A percentile compares a stretch with the other conserved stretches of the same genome.
phyloP scores from a whole-genome alignment of 495 filamentous ascomycete genomes.

The Apodospora peruviana region DNA sequence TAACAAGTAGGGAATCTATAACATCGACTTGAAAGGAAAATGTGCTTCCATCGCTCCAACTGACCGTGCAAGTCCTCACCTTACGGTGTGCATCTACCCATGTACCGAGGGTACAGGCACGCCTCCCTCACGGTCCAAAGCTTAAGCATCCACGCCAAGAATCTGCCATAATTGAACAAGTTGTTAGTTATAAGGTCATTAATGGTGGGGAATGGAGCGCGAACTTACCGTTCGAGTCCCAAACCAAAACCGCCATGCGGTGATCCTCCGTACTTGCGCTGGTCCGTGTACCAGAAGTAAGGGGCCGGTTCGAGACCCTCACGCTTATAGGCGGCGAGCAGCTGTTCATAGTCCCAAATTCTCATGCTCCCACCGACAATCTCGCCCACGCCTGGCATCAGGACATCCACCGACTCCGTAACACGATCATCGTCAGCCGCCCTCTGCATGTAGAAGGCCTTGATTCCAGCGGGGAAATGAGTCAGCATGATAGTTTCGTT shows the following conservation, averaged over 20 bases:
- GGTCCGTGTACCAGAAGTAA: slow-evolving; percentile 99
- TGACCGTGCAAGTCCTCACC: too few relatives aligned
- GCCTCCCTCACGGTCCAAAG: slow-evolving; percentile 87
- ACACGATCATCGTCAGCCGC: slow-evolving; percentile 75
- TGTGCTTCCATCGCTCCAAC: too few relatives aligned
- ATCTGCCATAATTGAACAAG: slow-evolving; percentile 39
- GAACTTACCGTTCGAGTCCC: slow-evolving; percentile 61
- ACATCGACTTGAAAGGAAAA: too few relatives aligned
- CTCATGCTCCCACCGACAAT: slow-evolving; percentile 74
- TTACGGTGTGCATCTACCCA: slow-evolving; percentile 87
- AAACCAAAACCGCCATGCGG: slow-evolving; percentile 96
- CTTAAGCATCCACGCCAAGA: slow-evolving; percentile 92
- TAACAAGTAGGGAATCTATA: too few relatives aligned
- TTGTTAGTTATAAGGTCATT: not conserved
- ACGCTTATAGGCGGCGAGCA: slow-evolving; percentile 81
- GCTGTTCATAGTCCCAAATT: slow-evolving; percentile 87
- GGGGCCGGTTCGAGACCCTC: slow-evolving; percentile 78
- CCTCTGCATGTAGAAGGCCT: slow-evolving; percentile 99
- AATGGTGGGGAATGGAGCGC: not conserved
- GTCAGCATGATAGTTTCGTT: slow-evolving; percentile 93
- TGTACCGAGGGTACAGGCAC: slow-evolving; percentile 90
- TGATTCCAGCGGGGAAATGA: slow-evolving; percentile 95
- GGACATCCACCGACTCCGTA: slow-evolving; percentile 90
- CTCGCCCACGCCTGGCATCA: slow-evolving; percentile 83
- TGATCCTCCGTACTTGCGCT: slow-evolving; percentile 93